Conservation (phyloP, 768 basidiomycete species). For the Phanerochaete sordida region DNA sequence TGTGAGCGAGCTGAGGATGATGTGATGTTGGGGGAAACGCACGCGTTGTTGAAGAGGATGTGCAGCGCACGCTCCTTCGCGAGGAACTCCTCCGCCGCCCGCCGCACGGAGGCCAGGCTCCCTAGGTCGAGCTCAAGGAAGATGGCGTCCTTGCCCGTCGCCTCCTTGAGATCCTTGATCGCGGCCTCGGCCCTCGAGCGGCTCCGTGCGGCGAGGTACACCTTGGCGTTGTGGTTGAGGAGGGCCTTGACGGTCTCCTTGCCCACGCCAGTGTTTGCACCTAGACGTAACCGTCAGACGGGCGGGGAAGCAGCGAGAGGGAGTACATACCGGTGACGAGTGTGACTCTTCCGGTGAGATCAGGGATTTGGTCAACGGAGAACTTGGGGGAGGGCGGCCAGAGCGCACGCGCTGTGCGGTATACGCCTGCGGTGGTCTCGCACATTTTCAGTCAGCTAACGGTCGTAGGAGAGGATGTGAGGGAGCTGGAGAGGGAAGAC, state of each 20-base stretch:
- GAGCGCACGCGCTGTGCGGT: conserved; percentile 14
- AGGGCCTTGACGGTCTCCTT: conserved; percentile 55
- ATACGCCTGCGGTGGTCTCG: no score
- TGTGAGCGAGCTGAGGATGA: no score
- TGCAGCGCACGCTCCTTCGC: conserved; percentile 40
- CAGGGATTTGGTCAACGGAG: conserved; percentile 38
- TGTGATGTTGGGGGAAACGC: not conserved
- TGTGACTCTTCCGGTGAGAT: conserved; percentile 29
- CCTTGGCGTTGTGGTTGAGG: conserved; percentile 53
- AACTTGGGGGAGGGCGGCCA: conserved; percentile 4
- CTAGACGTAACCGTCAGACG: not conserved
- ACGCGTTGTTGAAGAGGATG: conserved; percentile 44
- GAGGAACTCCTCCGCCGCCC: conserved; percentile 33
- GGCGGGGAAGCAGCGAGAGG: not conserved
- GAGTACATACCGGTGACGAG: conserved; percentile 25
- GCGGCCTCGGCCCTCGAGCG: conserved; percentile 40
- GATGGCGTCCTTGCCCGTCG: conserved; percentile 34
- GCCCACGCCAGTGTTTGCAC: conserved; percentile 44
- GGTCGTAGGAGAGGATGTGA: no score
- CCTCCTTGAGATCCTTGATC: conserved; percentile 43
- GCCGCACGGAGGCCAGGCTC: conserved; percentile 30
- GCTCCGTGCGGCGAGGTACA: conserved; percentile 52
- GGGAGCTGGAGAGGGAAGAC: no score
- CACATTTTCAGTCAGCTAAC: no score
- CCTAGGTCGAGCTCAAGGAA: conserved; percentile 39